These are phyloP conservation scores for Conticribra guillardii DNA, from an alignment of 108 stramenopile species.

Conservation along the genomic window DNA sequence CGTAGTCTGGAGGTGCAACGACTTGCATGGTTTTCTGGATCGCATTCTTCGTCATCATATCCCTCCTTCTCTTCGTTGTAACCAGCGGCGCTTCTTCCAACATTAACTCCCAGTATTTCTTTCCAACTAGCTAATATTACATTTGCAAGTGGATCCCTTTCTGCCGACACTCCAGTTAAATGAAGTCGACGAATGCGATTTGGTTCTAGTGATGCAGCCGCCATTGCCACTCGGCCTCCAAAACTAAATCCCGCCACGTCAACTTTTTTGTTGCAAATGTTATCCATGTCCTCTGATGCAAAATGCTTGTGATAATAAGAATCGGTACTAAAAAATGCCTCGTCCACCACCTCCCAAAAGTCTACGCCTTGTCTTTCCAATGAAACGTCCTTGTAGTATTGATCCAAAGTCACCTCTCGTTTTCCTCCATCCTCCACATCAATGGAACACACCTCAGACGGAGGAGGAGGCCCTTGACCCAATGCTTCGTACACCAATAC, in stretches of 20 bases:
- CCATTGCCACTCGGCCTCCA: conserved; percentile 71
- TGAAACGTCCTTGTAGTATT: conserved; percentile 47
- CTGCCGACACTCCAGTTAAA: conserved; percentile 64
- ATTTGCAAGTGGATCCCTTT: conserved; percentile 52
- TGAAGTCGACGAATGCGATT: conserved; percentile 55
- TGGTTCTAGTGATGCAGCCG: conserved; percentile 43
- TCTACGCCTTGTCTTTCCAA: conserved; percentile 47
- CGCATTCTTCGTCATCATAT: conserved; percentile 21
- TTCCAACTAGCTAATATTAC: conserved; percentile 53
- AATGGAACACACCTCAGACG: conserved; percentile 16
- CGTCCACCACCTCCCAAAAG: conserved; percentile 44
- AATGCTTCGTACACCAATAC: conserved; percentile 63
- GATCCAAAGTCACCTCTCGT: conserved; percentile 17
- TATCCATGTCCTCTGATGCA: background rate
- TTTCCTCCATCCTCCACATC: background rate
- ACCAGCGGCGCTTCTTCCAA: background rate
- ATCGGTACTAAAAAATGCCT: conserved; percentile 34
- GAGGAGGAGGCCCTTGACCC: conserved; percentile 55
- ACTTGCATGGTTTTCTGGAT: conserved; percentile 21
- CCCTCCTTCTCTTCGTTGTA: background rate
- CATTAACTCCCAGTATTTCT: conserved; percentile 43
- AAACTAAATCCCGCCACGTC: conserved; percentile 71
- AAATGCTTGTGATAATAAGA: conserved; percentile 16
- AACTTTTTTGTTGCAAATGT: conserved; percentile 9
- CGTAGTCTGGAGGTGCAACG: conserved; percentile 35